Conservation (phyloP, 2,329 filamentous ascomycete species). For the Paracorniculantispora psalliotae region DNA sequence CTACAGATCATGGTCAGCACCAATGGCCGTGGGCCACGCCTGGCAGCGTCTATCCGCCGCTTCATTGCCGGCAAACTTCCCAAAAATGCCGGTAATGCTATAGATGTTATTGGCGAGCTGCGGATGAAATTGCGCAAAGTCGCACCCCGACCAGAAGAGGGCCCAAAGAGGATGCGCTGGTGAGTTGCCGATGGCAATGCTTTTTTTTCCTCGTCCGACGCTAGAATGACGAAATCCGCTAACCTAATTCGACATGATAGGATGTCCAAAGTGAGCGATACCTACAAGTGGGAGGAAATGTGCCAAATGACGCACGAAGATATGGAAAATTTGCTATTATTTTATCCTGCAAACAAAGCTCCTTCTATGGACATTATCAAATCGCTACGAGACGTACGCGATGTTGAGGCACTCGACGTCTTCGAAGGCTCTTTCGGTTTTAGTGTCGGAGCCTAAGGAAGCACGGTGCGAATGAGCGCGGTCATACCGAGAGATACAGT, state of each 20-base stretch:
- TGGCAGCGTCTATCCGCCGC: slow-evolving; percentile 80
- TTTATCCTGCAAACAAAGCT: slow-evolving; percentile 57
- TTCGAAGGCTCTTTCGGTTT: slow-evolving; percentile 59
- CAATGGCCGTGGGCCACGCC: slow-evolving; percentile 88
- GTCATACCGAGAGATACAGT: no score
- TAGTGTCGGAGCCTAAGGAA: slow-evolving; percentile 39
- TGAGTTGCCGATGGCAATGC: slow-evolving; percentile 37
- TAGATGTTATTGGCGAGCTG: slow-evolving; percentile 76
- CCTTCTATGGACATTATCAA: slow-evolving; percentile 52
- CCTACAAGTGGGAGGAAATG: slow-evolving; percentile 79
- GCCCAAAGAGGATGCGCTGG: slow-evolving; percentile 88
- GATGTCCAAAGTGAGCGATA: slow-evolving; percentile 90
- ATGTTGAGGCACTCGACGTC: slow-evolving; percentile 44
- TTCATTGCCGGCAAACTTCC: slow-evolving; percentile 76
- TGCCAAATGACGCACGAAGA: slow-evolving; percentile 76
- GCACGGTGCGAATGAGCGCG: background rate
- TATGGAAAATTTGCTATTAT: slow-evolving; percentile 77
- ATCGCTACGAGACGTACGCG: slow-evolving; percentile 45
- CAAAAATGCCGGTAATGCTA: slow-evolving; percentile 74
- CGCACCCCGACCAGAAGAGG: slow-evolving; percentile 67
- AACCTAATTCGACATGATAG: slow-evolving; percentile 34
- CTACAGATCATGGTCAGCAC: slow-evolving; percentile 98
- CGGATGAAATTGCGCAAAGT: slow-evolving; percentile 72
- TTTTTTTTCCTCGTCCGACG: background rate
- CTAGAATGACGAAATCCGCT: slow-evolving; percentile 2